A percentile compares a stretch with the other conserved stretches of the same genome.
phyloP scores from a whole-genome alignment of 73 alveolate species.

The Blepharisma japonicum region DNA sequence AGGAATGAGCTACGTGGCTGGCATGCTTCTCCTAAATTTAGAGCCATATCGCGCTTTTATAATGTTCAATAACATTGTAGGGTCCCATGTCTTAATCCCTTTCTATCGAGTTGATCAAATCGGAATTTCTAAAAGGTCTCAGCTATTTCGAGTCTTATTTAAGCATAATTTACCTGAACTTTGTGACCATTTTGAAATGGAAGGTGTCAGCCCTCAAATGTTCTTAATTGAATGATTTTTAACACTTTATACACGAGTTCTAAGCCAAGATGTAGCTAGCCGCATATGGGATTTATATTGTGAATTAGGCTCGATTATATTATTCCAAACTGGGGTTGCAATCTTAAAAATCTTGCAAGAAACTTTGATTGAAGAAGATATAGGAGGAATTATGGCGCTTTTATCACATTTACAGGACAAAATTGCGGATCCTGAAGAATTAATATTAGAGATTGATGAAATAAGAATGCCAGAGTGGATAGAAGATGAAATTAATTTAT shows the following conservation, averaged over 20 bases:
- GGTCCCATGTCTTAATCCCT: conserved; percentile 61
- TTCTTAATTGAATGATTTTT: conserved; percentile 85
- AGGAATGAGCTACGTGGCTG: conserved; percentile 89
- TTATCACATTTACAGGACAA: not conserved
- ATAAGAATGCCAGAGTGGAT: conserved; percentile 22
- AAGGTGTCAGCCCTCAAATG: conserved; percentile 66
- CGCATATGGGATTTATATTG: conserved; percentile 83
- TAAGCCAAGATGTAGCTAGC: conserved; percentile 53
- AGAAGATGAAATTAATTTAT: not conserved
- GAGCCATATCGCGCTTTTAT: conserved; percentile 69
- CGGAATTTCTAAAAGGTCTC: conserved; percentile 60
- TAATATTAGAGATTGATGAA: not conserved
- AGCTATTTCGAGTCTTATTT: conserved; percentile 73
- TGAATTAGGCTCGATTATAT: conserved; percentile 47
- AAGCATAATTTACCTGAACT: conserved; percentile 61
- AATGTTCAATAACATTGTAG: conserved; percentile 54
- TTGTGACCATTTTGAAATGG: conserved; percentile 63
- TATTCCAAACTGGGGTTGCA: conserved; percentile 22
- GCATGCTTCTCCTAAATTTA: conserved; percentile 69
- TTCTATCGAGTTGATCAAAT: conserved; percentile 72
- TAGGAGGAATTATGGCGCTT: conserved; percentile 7
- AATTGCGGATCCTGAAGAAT: not conserved
- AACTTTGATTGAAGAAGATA: not conserved
- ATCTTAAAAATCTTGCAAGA: not conserved
- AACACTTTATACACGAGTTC: conserved; percentile 76